phyloP scores from a whole-genome alignment of 2,329 filamentous ascomycete genomes.

The Botryotinia calthae region DNA sequence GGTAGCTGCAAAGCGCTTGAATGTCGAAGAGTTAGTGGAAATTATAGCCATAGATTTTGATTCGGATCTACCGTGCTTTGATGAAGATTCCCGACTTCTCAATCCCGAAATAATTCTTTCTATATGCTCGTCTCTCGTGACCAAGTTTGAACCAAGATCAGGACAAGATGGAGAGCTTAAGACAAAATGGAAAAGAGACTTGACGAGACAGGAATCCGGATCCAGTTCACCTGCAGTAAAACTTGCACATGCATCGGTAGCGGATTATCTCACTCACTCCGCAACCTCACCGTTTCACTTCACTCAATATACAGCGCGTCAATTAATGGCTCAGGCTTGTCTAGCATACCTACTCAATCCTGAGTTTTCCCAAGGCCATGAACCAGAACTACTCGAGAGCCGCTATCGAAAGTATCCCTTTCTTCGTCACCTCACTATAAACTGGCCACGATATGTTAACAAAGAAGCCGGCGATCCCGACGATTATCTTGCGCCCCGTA shows the following conservation, averaged over 20 bases:
- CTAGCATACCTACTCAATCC: constrained; percentile 27
- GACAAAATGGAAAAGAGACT: neutral
- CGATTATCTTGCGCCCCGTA: constrained; percentile 19
- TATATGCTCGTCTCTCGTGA: constrained; percentile 29
- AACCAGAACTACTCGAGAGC: neutral
- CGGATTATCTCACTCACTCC: constrained; percentile 27
- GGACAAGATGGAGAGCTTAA: neutral
- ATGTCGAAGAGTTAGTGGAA: constrained; percentile 35
- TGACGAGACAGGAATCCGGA: neutral
- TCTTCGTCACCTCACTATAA: constrained; percentile 21
- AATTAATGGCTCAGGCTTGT: constrained; percentile 26
- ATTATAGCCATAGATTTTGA: constrained; percentile 36
- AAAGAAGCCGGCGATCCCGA: constrained; percentile 18
- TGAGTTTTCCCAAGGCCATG: constrained; percentile 21
- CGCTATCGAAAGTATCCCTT: constrained; percentile 23
- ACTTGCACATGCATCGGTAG: constrained; percentile 31
- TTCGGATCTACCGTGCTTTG: constrained; percentile 32
- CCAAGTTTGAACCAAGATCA: constrained; percentile 10
- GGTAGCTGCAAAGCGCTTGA: constrained; percentile 27
- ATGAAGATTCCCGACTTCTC: constrained; percentile 39
- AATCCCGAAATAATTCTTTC: constrained; percentile 36
- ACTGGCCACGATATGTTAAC: constrained; percentile 22
- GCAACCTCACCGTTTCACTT: constrained; percentile 25
- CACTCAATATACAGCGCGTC: constrained; percentile 21
- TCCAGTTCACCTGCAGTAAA: constrained; percentile 16